Conservation (phyloP, 2,329 filamentous ascomycete species). For the Blumeriella jaapii region DNA sequence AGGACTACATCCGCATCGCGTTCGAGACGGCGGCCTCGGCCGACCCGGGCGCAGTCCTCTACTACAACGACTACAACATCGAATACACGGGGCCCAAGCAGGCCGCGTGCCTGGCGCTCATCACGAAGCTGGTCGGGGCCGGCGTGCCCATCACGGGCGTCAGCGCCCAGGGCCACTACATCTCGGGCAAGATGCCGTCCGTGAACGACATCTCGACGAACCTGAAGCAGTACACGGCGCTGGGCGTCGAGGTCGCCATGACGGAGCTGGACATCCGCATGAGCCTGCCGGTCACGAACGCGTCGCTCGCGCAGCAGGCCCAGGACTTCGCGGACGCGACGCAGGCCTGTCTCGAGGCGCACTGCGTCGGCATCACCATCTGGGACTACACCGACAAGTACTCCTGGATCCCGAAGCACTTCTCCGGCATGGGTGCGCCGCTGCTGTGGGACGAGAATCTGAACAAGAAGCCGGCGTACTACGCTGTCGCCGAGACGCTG, state of each 20-base stretch:
- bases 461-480: slow-evolving; percentile 34
- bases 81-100: slow-evolving; percentile 41
- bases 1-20: slow-evolving; percentile 32
- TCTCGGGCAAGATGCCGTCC: slow-evolving; percentile 40
- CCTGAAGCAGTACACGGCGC: slow-evolving; percentile 39
- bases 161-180: slow-evolving; percentile 50
- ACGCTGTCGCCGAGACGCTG: slow-evolving; percentile 28
- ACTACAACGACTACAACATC: slow-evolving; percentile 50
- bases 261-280: slow-evolving; percentile 52
- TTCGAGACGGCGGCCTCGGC: slow-evolving; percentile 21
- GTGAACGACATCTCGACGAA: slow-evolving; percentile 34
- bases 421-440: slow-evolving; percentile 32
- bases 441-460: slow-evolving; percentile 34
- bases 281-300: slow-evolving; percentile 33
- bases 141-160: slow-evolving; percentile 50
- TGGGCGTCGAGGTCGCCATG: slow-evolving; percentile 46
- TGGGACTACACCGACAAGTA: slow-evolving; percentile 27
- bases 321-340: slow-evolving; percentile 33
- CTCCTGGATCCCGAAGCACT: slow-evolving; percentile 33
- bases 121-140: slow-evolving; percentile 35
- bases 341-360: slow-evolving; percentile 16
- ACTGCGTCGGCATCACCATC: slow-evolving; percentile 24
- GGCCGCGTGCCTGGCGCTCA: slow-evolving; percentile 32
- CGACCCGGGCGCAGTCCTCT: slow-evolving; percentile 22
- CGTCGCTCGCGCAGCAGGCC: slow-evolving; percentile 35